Base-by-base conservation (phyloP, 2,329 filamentous ascomycete genomes). In the Onygenales sp. region DNA sequence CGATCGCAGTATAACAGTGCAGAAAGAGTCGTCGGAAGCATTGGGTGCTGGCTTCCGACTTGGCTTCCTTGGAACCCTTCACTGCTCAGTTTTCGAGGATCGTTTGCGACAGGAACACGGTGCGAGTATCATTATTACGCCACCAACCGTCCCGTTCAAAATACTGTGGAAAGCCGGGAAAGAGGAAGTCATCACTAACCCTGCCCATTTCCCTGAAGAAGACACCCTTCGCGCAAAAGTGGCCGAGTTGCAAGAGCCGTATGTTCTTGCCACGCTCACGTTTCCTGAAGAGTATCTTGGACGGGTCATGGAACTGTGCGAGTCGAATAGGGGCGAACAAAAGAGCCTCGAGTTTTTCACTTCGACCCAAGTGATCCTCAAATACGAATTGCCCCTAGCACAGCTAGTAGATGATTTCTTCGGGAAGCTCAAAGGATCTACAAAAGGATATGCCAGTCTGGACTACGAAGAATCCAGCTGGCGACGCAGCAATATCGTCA, bases 51-150 rank as follows among this genome's bases (percentile, higher is more conserved):
- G 93, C 2, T 98, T 93, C 86, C 84, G 93, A 45, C 75, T 98
- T 9, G 93, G 93, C 0, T 98, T 98, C 65, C 73, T 98, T 3
- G 93, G 93, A n/a, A 97, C 91, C 10, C 75, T 98, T 47, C 93
- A 98, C 69, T 97, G 93, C 72, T 97, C 91, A n/a, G 93, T 98
- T 4, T 98, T 98, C 63, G 91, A 98, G 71, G 93, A 98, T 69
- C 87, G 93, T 1, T 74, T 98, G 51, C 84, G 89, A 43, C 90
- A 96, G 70, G 93, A 98, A 69, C 91, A 98, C 64, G 93, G 92
- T 5, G 87, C 88, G 2, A 93, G 84, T 64, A 90, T 98, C 66
- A 96, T 98, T 70, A 93, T 98, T 66, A 98, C 93, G 0, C 92
- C 95, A 39, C 93, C 93, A 0, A 92, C 89, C 0, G 93, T 98